phyloP scores from a whole-genome alignment of 169 alveolate genomes.

The Miamiensis avidus region DNA sequence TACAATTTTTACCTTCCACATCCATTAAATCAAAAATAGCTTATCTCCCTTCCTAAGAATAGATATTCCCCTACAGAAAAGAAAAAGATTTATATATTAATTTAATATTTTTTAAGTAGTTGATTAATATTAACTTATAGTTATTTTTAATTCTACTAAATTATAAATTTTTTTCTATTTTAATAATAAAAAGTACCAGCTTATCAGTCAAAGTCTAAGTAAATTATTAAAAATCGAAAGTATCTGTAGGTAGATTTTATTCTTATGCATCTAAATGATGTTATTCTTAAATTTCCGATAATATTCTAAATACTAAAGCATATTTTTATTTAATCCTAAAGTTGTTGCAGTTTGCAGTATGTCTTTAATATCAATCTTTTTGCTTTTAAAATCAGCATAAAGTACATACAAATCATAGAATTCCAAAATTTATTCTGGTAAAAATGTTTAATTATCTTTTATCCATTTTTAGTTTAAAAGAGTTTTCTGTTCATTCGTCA shows the following conservation, averaged over 20 bases:
- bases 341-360: constrained; percentile 42
- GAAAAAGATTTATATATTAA: no score
- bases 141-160: neutral
- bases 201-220: constrained; percentile 10
- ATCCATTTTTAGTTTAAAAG: no score
- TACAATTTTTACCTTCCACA: constrained; percentile 16
- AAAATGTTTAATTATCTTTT: constrained; percentile 32
- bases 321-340: constrained; percentile 33
- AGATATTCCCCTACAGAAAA: constrained; percentile 43
- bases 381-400: constrained; percentile 32
- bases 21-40: constrained; percentile 24
- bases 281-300: constrained; percentile 29
- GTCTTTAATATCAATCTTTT: constrained; percentile 41
- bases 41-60: constrained; percentile 31
- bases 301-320: constrained; percentile 22
- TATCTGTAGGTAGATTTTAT: neutral
- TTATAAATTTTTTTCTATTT: neutral
- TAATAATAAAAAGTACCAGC: constrained; percentile 6
- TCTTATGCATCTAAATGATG: constrained; percentile 1
- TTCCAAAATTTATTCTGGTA: constrained; percentile 30
- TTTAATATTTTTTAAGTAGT: no score
- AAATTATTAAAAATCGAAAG: constrained; percentile 33
- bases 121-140: neutral
- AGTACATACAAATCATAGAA: constrained; percentile 39
- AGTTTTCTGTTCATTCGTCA: no score